Conservation (phyloP, 768 basidiomycete genomes). For the Dacryopinax spathularia region DNA sequence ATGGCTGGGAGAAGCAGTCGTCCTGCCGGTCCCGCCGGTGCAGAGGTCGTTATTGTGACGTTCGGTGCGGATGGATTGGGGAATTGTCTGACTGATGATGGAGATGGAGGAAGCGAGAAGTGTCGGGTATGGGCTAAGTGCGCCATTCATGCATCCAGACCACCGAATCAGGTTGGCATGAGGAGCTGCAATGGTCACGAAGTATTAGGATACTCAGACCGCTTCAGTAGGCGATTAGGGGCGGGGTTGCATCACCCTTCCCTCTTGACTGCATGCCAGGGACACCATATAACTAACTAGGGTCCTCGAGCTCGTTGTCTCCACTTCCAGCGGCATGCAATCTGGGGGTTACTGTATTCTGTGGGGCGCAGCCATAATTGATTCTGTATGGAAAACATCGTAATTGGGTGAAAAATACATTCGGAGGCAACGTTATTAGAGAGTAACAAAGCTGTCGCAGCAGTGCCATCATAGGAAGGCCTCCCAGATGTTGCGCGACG, state of each 20-base stretch:
- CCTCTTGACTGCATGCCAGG: no score
- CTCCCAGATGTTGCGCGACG: not conserved
- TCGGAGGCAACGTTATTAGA: slow-evolving; percentile 1
- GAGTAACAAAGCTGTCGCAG: not conserved
- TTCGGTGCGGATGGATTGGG: not conserved
- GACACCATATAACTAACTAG: no score
- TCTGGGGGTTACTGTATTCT: not conserved
- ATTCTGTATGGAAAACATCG: slow-evolving; percentile 4
- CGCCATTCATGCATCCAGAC: not conserved
- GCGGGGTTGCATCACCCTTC: no score
- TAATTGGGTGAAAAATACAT: not conserved
- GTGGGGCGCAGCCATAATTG: not conserved
- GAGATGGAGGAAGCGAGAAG: not conserved
- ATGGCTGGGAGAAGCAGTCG: not conserved
- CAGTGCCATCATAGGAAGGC: not conserved
- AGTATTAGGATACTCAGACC: no score
- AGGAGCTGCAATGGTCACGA: no score
- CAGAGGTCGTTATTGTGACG: not conserved
- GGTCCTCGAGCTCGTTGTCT: no score
- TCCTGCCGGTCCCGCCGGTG: not conserved
- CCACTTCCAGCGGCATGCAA: not conserved
- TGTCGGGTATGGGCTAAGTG: not conserved
- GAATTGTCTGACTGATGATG: not conserved
- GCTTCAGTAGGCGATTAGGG: no score
- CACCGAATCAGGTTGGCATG: no score